phyloP scores from a whole-genome alignment of 805 yeast genomes.

The Jamesozyma hellenica region DNA sequence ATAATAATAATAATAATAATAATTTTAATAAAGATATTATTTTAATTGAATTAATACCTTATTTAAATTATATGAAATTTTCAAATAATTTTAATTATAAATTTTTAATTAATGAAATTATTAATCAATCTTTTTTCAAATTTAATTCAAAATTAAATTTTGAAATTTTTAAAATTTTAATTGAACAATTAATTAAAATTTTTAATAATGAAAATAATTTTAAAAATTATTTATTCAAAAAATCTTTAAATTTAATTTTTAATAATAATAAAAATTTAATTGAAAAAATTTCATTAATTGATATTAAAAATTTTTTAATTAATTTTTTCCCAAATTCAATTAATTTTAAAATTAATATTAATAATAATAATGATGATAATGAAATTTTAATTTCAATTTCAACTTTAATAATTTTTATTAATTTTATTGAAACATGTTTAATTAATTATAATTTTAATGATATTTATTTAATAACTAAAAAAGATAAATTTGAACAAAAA shows the following conservation, averaged over 20 bases:
- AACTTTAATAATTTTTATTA: constrained; percentile 10
- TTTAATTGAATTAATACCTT: constrained; percentile 19
- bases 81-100: constrained; percentile 2
- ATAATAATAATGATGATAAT: no score
- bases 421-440: constrained; percentile 9
- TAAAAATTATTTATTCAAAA: constrained; percentile 1
- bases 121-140: constrained; percentile 11
- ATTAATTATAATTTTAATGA: constrained; percentile 13
- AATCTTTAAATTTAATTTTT: constrained; percentile 13
- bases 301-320: constrained; percentile 9
- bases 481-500: constrained; percentile 15
- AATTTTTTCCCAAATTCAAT: neutral
- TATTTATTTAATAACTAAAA: constrained; percentile 14
- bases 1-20: neutral
- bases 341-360: neutral
- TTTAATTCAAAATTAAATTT: constrained; percentile 10
- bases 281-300: constrained; percentile 1
- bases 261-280: constrained; percentile 12
- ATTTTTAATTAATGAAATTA: constrained; percentile 10
- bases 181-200: constrained; percentile 1
- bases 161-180: constrained; percentile 10
- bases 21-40: constrained; percentile 1
- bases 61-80: constrained; percentile 6
- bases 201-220: neutral
- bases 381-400: constrained; percentile 5